Base-by-base conservation (phyloP, 352 stramenopile species). In the Phytophthora podocarpi region DNA sequence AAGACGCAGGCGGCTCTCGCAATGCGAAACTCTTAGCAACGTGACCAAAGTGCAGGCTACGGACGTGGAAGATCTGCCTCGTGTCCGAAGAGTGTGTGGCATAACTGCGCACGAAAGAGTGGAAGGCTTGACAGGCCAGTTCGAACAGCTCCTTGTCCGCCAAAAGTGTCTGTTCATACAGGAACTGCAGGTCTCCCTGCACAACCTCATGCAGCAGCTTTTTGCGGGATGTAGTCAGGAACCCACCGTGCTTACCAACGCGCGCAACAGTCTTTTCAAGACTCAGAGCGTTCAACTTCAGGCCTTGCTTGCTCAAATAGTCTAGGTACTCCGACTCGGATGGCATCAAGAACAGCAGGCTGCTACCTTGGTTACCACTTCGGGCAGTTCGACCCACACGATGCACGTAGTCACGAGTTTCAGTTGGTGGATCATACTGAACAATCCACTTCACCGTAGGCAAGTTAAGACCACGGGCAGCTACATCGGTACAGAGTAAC, bases 401-500 rank as follows among this genome's bases (percentile, higher is more conserved):
- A 82, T 99, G 98, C 10, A 99, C 97, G 75, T 99, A 99, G 74
- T 98, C 94, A 46, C 99, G 96, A 32, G 98, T 98, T 80, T 99
- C 98, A 28, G 91, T 98, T 12, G 98, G 97, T 30, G 98, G 90
- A 73, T 99, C 97, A 77, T 98, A 99, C 67, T 99, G 98, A 35
- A 99, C 93, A 77, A 96, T 93, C 83, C 92, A 94, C 40, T 96
- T 96, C 15, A 99, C 96, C 30, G 98, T 95, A 20, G 89, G 90
- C 76, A 99, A 96, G 76, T 99, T 98, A 13, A 99, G 80, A 42
- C 98, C 98, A 65, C 98, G 88, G 12, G 97, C 92, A 6, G 97
- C 97, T 12, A 99, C 96, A 82, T 99, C 98, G 10, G 98, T 99
- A 27, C 97, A 98, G 36, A 99, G 87, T 23, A 99, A 69, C 36